A percentile compares a stretch with the other conserved stretches of the same genome.
These are phyloP conservation scores for Capsella rubella DNA, from an alignment of 441 rosid species.

Conservation along the genomic window DNA sequence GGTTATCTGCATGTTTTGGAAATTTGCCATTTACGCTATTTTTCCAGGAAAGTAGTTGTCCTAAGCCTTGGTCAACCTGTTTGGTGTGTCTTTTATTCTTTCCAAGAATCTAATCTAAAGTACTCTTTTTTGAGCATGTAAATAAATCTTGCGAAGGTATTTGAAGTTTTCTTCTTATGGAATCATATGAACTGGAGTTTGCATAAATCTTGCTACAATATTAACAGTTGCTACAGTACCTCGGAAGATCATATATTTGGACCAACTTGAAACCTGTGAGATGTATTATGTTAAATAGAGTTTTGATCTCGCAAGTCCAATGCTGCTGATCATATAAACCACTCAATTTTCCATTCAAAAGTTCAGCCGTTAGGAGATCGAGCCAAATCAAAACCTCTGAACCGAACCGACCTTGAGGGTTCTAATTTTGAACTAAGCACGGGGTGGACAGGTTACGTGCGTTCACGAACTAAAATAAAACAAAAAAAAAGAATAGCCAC, in stretches of 20 bases:
- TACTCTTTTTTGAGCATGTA: background rate
- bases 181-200: background rate
- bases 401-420: background rate
- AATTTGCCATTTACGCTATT: background rate
- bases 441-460: background rate
- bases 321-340: background rate
- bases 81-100: conserved; percentile 28
- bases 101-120: background rate
- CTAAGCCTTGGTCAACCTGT: conserved; percentile 36
- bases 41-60: conserved; percentile 26
- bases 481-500: background rate
- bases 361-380: background rate
- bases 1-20: conserved; percentile 20
- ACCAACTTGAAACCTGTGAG: background rate
- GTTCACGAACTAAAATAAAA: background rate
- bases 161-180: background rate
- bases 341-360: background rate
- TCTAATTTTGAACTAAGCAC: background rate
- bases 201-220: background rate
- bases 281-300: background rate
- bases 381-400: background rate
- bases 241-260: background rate
- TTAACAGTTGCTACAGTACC: background rate
- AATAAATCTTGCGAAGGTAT: background rate
- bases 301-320: background rate